Evolutionary conservation across 495 filamentous ascomycete genomes (phyloP).

Genomic region (Hapsidospora chrysogenum): DNA sequence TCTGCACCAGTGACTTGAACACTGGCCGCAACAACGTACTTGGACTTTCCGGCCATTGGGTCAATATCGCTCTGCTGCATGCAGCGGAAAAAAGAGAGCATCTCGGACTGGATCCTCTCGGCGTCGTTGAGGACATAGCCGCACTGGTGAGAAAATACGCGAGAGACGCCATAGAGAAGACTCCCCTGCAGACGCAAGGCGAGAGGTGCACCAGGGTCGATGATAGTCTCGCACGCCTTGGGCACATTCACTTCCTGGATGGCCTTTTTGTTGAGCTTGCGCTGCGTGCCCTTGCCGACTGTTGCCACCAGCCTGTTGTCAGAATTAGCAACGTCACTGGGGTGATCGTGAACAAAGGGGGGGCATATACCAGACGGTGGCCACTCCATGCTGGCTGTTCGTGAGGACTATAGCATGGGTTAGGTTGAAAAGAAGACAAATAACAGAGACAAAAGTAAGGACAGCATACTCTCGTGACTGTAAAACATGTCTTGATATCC

Average conservation of each 20-base stretch:
- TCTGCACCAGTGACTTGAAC: neutral
- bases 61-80: constrained; percentile 39
- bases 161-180: constrained; percentile 69
- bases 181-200: constrained; percentile 85
- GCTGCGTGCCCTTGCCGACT: constrained; percentile 47
- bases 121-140: constrained; percentile 70
- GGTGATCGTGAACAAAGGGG: neutral
- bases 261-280: constrained; percentile 64
- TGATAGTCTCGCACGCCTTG: constrained; percentile 76
- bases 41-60: constrained; percentile 50
- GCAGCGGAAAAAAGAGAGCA: constrained; percentile 45
- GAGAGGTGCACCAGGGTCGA: constrained; percentile 70
- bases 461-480: constrained; percentile 63
- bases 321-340: neutral
- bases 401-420: constrained; percentile 51
- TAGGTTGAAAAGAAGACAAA: constrained; percentile 7
- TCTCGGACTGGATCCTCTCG: constrained; percentile 55
- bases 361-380: constrained; percentile 70
- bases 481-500: constrained; percentile 60
- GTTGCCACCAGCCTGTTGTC: constrained; percentile 73
- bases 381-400: constrained; percentile 74
- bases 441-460: constrained; percentile 1
- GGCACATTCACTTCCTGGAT: constrained; percentile 77
- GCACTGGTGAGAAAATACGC: constrained; percentile 76
- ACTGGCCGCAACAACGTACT: constrained; percentile 42